These are phyloP conservation scores for Parastagonospora avenae DNA, from an alignment of 2,329 filamentous ascomycete genomes.

Conservation along the genomic window DNA sequence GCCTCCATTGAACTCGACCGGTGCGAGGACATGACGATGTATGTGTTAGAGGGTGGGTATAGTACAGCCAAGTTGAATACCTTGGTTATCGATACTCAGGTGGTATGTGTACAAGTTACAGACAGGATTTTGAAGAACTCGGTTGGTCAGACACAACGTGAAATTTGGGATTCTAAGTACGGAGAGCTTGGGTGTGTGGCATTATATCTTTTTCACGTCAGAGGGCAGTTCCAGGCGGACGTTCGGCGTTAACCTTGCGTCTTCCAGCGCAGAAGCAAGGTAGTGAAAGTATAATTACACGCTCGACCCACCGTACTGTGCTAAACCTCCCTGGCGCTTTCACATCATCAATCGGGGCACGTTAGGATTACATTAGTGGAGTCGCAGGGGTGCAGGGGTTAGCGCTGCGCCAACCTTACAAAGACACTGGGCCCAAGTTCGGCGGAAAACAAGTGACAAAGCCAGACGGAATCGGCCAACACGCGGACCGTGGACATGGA, in stretches of 20 bases:
- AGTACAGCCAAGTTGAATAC: slow-evolving; percentile 2
- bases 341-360: slow-evolving; percentile 40
- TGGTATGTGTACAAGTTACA: not conserved
- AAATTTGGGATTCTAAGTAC: slow-evolving; percentile 37
- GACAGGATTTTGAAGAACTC: slow-evolving; percentile 6
- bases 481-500: slow-evolving; percentile 29
- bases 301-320: slow-evolving; percentile 21
- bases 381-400: slow-evolving; percentile 36
- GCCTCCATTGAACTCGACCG: slow-evolving; percentile 46
- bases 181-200: slow-evolving; percentile 35
- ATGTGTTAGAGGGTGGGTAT: not conserved
- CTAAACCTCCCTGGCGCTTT: slow-evolving; percentile 36
- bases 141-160: slow-evolving; percentile 17
- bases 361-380: slow-evolving; percentile 42
- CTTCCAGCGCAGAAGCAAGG: slow-evolving; percentile 22
- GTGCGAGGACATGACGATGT: slow-evolving; percentile 39
- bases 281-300: slow-evolving; percentile 41
- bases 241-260: slow-evolving; percentile 41
- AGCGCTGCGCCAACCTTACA: slow-evolving; percentile 45
- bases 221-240: slow-evolving; percentile 43
- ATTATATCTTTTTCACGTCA: slow-evolving; percentile 48
- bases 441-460: slow-evolving; percentile 37
- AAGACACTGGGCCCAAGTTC: slow-evolving; percentile 38
- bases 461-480: slow-evolving; percentile 40
- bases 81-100: slow-evolving; percentile 3